Percentiles rank a stretch among this genome's conserved stretches.
These are phyloP conservation scores for Candida suzukii DNA, from an alignment of 805 yeast genomes.

Conservation along the genomic window DNA sequence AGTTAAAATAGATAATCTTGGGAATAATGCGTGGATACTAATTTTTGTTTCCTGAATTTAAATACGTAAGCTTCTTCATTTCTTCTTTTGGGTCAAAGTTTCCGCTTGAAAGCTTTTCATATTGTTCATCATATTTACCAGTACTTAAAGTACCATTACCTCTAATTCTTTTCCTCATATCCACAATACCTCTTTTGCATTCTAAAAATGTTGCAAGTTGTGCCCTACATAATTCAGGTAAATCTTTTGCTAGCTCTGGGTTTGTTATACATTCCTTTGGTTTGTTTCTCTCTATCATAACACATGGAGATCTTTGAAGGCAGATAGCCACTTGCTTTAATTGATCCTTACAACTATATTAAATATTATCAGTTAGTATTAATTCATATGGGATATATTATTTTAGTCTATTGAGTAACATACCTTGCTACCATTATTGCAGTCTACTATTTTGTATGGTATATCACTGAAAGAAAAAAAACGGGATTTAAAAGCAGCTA, in stretches of 20 bases:
- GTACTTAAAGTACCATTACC: conserved; percentile 93
- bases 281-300: conserved; percentile 78
- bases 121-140: conserved; percentile 87
- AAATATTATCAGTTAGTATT: not conserved
- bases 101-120: conserved; percentile 71
- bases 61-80: conserved; percentile 57
- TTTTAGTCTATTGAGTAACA: not conserved
- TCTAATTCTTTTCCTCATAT: conserved; percentile 83
- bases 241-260: conserved; percentile 64
- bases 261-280: conserved; percentile 84
- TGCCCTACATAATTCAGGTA: conserved; percentile 85
- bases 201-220: conserved; percentile 82
- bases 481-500: no score
- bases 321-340: conserved; percentile 94
- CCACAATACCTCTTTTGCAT: conserved; percentile 86
- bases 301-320: conserved; percentile 94
- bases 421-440: not conserved
- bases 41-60: conserved; percentile 45
- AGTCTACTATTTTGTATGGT: no score
- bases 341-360: conserved; percentile 83
- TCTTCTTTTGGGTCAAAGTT: conserved; percentile 79
- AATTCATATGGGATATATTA: no score
- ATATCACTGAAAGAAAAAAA: not conserved
- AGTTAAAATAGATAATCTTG: no score
- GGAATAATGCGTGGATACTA: no score